Conservation (phyloP, 75 land plant genomes). For the Selaginella tamariscina region DNA sequence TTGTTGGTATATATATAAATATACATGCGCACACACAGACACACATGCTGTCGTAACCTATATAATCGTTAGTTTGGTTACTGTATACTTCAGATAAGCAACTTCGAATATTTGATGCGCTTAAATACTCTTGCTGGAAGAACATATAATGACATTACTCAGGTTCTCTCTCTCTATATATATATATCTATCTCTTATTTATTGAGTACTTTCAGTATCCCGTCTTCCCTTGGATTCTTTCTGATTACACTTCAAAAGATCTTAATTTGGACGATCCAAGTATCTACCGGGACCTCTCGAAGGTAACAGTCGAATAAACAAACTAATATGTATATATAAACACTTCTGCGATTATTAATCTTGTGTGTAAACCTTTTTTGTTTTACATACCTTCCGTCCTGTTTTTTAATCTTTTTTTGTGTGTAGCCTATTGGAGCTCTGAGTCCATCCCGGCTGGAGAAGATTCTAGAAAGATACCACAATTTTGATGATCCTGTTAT, state of each 20-base stretch:
- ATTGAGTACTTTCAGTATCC: slow-evolving; percentile 62
- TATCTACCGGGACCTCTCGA: slow-evolving; percentile 79
- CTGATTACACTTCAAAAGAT: slow-evolving; percentile 66
- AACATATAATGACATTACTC: slow-evolving; percentile 96
- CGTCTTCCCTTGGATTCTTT: slow-evolving; percentile 95
- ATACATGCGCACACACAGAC: too few species aligned
- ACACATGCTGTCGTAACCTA: too few species aligned
- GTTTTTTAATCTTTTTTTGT: slow-evolving; percentile 5
- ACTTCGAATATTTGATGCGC: slow-evolving; percentile 97
- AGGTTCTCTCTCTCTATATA: slow-evolving; percentile 32
- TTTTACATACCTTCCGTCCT: background rate
- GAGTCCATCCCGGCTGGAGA: slow-evolving; percentile 64
- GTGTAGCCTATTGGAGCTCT: slow-evolving; percentile 94
- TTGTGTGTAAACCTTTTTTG: slow-evolving; percentile 7
- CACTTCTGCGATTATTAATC: too few species aligned
- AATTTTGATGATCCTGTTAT: slow-evolving; percentile 93
- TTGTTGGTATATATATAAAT: too few species aligned
- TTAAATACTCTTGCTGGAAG: slow-evolving; percentile 97
- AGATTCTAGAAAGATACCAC: slow-evolving; percentile 84
- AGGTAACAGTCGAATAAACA: too few species aligned
- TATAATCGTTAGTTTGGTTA: slow-evolving; percentile 1
- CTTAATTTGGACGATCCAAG: slow-evolving; percentile 66
- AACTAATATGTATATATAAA: too few species aligned
- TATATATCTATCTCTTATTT: background rate
- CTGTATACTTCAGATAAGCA: slow-evolving; percentile 64